Evolutionary conservation across 2,329 filamentous ascomycete genomes (phyloP).

Genomic region (Dactylellina drechsleri): DNA sequence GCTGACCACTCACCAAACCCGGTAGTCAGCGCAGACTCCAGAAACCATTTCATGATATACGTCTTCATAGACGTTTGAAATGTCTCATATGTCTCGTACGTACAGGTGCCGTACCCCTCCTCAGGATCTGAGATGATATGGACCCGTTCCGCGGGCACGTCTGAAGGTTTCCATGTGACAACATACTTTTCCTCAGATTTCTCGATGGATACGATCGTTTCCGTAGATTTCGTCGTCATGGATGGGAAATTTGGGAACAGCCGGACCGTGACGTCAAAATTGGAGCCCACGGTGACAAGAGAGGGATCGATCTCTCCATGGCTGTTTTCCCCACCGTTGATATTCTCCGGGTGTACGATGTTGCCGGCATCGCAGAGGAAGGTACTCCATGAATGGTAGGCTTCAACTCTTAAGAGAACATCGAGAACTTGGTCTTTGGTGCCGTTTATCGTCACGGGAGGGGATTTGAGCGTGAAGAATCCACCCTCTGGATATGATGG

Average conservation of each 20-base stretch:
- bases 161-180: constrained; percentile 12
- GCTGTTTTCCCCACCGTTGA: not conserved
- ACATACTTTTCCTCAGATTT: constrained; percentile 31
- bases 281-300: constrained; percentile 20
- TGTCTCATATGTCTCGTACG: constrained; percentile 44
- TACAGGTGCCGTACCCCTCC: constrained; percentile 42
- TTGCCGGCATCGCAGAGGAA: constrained; percentile 27
- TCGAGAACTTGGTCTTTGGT: constrained; percentile 47
- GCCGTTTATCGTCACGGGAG: constrained; percentile 40
- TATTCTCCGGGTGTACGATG: constrained; percentile 27
- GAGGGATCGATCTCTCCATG: constrained; percentile 5
- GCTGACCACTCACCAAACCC: constrained; percentile 42
- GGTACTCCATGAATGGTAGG: constrained; percentile 43
- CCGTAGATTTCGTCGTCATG: constrained; percentile 8
- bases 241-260: constrained; percentile 35
- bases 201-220: constrained; percentile 33
- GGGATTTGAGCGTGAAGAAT: constrained; percentile 44
- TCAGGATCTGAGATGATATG: constrained; percentile 42
- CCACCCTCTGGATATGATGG: constrained; percentile 41
- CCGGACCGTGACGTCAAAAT: constrained; percentile 26
- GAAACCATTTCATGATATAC: constrained; percentile 7
- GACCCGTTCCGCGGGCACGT: constrained; percentile 27
- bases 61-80: constrained; percentile 31
- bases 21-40: constrained; percentile 12
- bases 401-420: constrained; percentile 24